Evolutionary conservation across 2,329 filamentous ascomycete species (phyloP), one percentile per base, ranked within the genome.

Genomic region (Pleurostoma richardsiae): DNA sequence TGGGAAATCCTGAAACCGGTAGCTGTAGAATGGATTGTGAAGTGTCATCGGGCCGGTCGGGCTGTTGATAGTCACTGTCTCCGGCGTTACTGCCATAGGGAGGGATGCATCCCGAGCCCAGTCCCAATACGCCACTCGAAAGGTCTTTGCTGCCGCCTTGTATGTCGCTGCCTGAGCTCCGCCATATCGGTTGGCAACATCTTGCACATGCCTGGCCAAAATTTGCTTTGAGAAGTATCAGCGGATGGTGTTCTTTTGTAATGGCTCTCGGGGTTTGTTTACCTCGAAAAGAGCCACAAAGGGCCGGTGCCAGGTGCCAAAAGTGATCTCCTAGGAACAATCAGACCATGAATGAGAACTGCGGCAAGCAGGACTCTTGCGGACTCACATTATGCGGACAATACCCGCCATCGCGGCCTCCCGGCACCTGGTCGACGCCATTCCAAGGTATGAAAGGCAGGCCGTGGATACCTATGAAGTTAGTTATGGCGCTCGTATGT

Each of bases 231-330:
- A 4, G 36, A 5, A 3, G 27, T 8, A 28, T 55, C 19, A 60
- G 55, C 38, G 7, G 30, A 10, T 10, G 19, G 4, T 4, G 11
- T 36, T 11, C 29, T 19, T 29, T 11, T 6, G n/a, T 31, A 2
- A n/a, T 4, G 10, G 28, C 5, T 7, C 6, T 6, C 5, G 6
- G 5, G 7, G 19, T 4, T 27, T 10, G n/a, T 60, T 8, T 60
- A 77, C 75, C 67, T 83, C 79, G 47, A 68, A 80, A 5, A 82
- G 64, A 6, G 71, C 63, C 39, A 80, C 55, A 49, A 76, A 82
- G 4, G 77, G 72, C 5, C 78, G 73, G 58, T 83, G 79, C 79
- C 77, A 82, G 19, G 72, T 60, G 5, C 71, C 56, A 51, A 80
- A 77, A 28, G 73, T 57, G n/a, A 67, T 61, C 56, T 78, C 71